phyloP scores from a whole-genome alignment of 1,139 yeast genomes.

The Kurtzmaniella natalensis region DNA sequence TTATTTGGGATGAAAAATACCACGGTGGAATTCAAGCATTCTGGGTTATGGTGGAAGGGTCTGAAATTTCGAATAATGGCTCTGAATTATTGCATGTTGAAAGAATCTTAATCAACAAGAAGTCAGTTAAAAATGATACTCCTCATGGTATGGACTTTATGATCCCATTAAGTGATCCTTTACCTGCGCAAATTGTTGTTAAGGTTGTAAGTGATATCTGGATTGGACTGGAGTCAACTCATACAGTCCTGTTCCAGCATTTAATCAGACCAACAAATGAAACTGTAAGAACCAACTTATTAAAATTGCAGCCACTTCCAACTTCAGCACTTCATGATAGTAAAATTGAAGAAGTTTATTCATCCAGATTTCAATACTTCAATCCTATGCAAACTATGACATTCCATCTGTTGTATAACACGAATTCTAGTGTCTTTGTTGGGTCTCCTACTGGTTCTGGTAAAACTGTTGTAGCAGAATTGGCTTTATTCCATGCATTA shows the following conservation, averaged over 20 bases:
- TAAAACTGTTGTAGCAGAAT: slow-evolving; percentile 93
- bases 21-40: slow-evolving; percentile 87
- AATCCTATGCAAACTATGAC: slow-evolving; percentile 99
- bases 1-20: slow-evolving; percentile 73
- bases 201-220: slow-evolving; percentile 80
- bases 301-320: slow-evolving; percentile 84
- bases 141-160: slow-evolving; percentile 83
- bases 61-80: slow-evolving; percentile 32
- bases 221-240: slow-evolving; percentile 80
- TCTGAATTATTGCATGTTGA: slow-evolving; percentile 78
- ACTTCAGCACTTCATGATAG: slow-evolving; percentile 70
- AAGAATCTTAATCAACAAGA: slow-evolving; percentile 62
- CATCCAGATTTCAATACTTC: slow-evolving; percentile 69
- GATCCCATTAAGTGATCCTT: slow-evolving; percentile 84
- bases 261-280: slow-evolving; percentile 85
- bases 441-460: slow-evolving; percentile 99
- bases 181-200: slow-evolving; percentile 82
- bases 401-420: slow-evolving; percentile 82
- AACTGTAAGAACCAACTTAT: slow-evolving; percentile 74
- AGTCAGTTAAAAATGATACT: slow-evolving; percentile 42
- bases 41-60: slow-evolving; percentile 88
- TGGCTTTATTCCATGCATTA: slow-evolving; percentile 96
- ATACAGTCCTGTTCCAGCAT: slow-evolving; percentile 85
- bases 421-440: slow-evolving; percentile 75
- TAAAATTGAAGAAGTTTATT: slow-evolving; percentile 64